A percentile compares a stretch with the other conserved stretches of the same genome.
These are phyloP conservation scores for Brassica nigra DNA, from an alignment of 345 rosid genomes.

Conservation along the genomic window DNA sequence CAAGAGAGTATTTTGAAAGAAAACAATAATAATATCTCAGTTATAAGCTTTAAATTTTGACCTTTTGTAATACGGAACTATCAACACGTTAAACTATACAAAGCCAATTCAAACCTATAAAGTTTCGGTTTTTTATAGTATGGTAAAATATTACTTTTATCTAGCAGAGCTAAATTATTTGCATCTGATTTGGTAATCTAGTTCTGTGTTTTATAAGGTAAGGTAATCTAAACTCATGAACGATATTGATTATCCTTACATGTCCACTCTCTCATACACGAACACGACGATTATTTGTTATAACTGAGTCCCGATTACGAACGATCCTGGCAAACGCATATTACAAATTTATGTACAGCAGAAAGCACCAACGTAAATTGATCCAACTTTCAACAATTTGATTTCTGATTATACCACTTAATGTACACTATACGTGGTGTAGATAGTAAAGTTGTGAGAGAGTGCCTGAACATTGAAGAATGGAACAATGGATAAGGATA, in stretches of 20 bases:
- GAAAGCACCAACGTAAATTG: not conserved
- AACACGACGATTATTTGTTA: not conserved
- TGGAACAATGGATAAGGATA: not conserved
- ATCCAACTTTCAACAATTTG: not conserved
- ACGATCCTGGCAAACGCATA: not conserved
- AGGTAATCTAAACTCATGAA: not conserved
- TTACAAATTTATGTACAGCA: not conserved
- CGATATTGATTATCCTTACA: not conserved
- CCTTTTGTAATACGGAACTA: not conserved
- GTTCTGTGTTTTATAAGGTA: not conserved
- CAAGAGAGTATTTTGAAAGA: not conserved
- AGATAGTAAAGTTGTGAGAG: not conserved
- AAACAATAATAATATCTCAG: not conserved
- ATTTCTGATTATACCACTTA: not conserved
- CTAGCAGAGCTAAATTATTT: not conserved
- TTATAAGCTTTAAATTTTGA: not conserved
- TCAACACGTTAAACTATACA: not conserved
- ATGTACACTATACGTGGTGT: not conserved
- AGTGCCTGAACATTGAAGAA: constrained; percentile 9
- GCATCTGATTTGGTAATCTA: not conserved
- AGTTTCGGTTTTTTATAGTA: not conserved
- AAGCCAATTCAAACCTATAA: not conserved
- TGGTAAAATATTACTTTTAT: not conserved
- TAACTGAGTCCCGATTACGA: not conserved
- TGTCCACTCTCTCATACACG: not conserved